These are phyloP conservation scores for Cytospora mali DNA, from an alignment of 2,329 filamentous ascomycete genomes.

Conservation along the genomic window DNA sequence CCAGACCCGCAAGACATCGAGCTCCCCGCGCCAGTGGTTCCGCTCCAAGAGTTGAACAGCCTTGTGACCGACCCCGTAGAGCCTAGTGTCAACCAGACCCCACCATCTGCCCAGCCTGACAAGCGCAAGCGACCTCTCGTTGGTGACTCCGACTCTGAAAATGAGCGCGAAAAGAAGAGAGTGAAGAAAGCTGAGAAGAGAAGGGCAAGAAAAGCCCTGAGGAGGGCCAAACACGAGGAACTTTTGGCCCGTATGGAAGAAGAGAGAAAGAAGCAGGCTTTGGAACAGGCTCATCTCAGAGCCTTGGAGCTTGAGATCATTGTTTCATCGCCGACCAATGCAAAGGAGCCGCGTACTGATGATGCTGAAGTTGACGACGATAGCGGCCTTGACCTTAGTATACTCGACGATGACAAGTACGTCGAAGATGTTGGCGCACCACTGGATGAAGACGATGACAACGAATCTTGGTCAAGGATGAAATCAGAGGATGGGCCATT, in stretches of 20 bases:
- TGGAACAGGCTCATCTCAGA: slow-evolving; percentile 20
- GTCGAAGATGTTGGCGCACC: not conserved
- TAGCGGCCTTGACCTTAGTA: not conserved
- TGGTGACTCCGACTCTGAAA: slow-evolving; percentile 1
- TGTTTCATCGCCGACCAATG: slow-evolving; percentile 20
- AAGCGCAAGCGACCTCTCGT: slow-evolving; percentile 14
- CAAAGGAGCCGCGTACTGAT: not conserved
- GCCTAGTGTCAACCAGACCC: not conserved
- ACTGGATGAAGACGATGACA: slow-evolving; percentile 12
- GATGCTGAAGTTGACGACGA: not conserved
- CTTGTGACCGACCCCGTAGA: slow-evolving; percentile 5
- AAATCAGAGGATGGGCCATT: slow-evolving; percentile 1
- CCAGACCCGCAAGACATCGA: not conserved
- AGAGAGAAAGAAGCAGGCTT: slow-evolving; percentile 16
- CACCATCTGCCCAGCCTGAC: slow-evolving; percentile 16
- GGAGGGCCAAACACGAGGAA: not conserved
- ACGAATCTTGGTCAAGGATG: slow-evolving; percentile 8
- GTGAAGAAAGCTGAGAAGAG: not conserved
- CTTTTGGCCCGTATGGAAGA: not conserved
- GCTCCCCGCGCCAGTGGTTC: not conserved
- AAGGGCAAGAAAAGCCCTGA: slow-evolving; percentile 1
- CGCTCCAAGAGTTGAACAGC: not conserved
- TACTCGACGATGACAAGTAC: not conserved
- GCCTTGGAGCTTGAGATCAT: slow-evolving; percentile 22
- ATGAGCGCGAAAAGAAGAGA: not conserved